Conservation (phyloP, 2,329 filamentous ascomycete species). For the Cryoendolithus antarcticus region DNA sequence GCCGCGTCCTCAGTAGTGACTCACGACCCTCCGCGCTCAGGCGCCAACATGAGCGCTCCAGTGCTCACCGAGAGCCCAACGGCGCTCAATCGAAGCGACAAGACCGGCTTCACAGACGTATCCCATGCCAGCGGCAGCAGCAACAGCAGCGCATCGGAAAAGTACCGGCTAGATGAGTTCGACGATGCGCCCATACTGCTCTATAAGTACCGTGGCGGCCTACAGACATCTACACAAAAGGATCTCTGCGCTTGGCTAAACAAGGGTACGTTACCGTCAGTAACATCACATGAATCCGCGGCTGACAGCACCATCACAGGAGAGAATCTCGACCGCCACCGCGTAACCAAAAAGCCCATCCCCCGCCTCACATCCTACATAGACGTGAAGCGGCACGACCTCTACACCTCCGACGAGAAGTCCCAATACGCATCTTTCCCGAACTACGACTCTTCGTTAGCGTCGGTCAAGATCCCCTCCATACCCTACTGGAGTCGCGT, state of each 20-base stretch:
- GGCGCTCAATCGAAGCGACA: constrained; percentile 8
- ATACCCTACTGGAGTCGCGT: constrained; percentile 34
- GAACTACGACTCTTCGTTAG: constrained; percentile 34
- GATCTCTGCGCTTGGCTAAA: constrained; percentile 29
- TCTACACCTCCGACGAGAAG: constrained; percentile 30
- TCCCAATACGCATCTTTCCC: constrained; percentile 22
- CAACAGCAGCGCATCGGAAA: constrained; percentile 26
- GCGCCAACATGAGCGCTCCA: constrained; percentile 10
- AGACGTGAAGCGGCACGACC: constrained; percentile 34
- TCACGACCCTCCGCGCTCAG: constrained; percentile 4
- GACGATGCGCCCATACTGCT: constrained; percentile 32
- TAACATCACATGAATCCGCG: background rate
- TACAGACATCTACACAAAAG: constrained; percentile 32
- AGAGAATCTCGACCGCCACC: constrained; percentile 23
- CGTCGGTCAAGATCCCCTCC: constrained; percentile 34
- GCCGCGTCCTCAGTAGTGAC: constrained; percentile 4
- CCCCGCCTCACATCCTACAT: constrained; percentile 34
- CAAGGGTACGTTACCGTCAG: constrained; percentile 17
- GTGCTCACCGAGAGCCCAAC: constrained; percentile 6
- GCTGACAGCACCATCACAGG: constrained; percentile 18
- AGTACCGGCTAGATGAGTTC: constrained; percentile 32
- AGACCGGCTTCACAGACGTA: constrained; percentile 33
- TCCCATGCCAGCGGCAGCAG: constrained; percentile 21
- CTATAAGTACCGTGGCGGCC: constrained; percentile 32
- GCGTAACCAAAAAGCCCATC: constrained; percentile 35